Conservation (phyloP, 148 eudicot genomes). For the Spergularia marina region DNA sequence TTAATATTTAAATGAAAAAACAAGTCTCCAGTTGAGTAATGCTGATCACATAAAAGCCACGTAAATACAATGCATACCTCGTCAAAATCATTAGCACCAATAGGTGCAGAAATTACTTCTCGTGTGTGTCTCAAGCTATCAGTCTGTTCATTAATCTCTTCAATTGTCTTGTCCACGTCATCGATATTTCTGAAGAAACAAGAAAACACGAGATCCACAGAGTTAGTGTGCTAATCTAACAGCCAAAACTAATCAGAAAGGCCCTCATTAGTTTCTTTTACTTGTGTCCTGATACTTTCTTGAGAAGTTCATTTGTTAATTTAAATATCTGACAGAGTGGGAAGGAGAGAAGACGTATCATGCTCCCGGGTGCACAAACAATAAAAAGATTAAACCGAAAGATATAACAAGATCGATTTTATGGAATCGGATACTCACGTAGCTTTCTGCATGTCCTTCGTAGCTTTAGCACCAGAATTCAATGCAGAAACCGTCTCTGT, state of each 20-base stretch:
- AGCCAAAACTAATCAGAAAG: too few relatives aligned
- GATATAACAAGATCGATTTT: not conserved
- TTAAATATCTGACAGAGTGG: not conserved
- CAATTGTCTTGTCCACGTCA: slow-evolving; percentile 85
- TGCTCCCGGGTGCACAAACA: not conserved
- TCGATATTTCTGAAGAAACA: slow-evolving; percentile 54
- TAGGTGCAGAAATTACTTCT: slow-evolving; percentile 59
- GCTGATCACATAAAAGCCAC: not conserved
- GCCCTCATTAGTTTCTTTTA: too few relatives aligned
- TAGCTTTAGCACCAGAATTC: slow-evolving; percentile 89
- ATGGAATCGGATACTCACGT: slow-evolving; percentile 50
- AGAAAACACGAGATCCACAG: slow-evolving; percentile 1
- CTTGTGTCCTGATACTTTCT: too few relatives aligned
- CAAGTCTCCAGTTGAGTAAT: not conserved
- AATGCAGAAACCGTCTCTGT: slow-evolving; percentile 90
- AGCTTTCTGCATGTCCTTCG: slow-evolving; percentile 95
- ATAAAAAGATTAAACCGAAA: not conserved
- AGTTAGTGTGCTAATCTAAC: too few relatives aligned
- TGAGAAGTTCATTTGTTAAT: too few relatives aligned
- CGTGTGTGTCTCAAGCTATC: slow-evolving; percentile 70
- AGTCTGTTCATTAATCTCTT: slow-evolving; percentile 72
- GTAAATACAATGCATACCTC: slow-evolving; percentile 33
- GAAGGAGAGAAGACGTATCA: not conserved
- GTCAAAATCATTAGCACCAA: slow-evolving; percentile 56
- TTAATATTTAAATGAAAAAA: not conserved